A percentile compares a stretch with the other conserved stretches of the same genome.
phyloP scores from a whole-genome alignment of 2,329 filamentous ascomycete species.

The Trichoderma gracile region DNA sequence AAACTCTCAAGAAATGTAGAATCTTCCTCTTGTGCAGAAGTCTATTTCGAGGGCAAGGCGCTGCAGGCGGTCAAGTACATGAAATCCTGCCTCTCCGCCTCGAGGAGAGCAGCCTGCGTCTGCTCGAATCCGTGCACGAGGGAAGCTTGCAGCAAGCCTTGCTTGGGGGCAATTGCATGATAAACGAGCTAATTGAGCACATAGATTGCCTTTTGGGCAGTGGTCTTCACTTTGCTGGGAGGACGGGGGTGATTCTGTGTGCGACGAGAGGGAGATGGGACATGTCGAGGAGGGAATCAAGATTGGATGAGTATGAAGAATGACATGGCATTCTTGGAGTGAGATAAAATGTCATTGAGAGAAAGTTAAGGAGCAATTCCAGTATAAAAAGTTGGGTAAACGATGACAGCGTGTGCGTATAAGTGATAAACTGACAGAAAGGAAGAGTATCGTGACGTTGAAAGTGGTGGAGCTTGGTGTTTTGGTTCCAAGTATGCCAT shows the following conservation, averaged over 20 bases:
- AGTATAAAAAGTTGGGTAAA: not conserved
- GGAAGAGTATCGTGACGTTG: not conserved
- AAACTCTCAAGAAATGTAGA: too few species aligned
- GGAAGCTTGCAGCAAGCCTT: not conserved
- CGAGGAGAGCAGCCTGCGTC: not conserved
- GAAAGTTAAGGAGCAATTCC: not conserved
- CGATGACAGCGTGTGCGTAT: too few species aligned
- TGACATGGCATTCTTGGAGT: not conserved
- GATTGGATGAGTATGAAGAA: not conserved
- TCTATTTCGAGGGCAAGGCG: not conserved
- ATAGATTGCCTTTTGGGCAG: too few species aligned
- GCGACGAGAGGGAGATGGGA: not conserved
- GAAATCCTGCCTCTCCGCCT: not conserved
- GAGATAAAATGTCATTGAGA: not conserved
- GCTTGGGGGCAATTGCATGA: not conserved
- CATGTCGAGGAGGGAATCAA: too few species aligned
- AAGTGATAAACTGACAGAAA: not conserved
- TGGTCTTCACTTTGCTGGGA: not conserved
- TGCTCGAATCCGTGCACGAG: not conserved
- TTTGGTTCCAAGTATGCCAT: not conserved
- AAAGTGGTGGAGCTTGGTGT: not conserved
- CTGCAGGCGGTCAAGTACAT: conserved; percentile 8
- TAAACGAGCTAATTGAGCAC: not conserved
- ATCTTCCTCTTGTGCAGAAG: not conserved
- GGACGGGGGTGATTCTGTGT: not conserved